Base-by-base conservation (phyloP, 441 rosid species). In the Erodium trifolium region DNA sequence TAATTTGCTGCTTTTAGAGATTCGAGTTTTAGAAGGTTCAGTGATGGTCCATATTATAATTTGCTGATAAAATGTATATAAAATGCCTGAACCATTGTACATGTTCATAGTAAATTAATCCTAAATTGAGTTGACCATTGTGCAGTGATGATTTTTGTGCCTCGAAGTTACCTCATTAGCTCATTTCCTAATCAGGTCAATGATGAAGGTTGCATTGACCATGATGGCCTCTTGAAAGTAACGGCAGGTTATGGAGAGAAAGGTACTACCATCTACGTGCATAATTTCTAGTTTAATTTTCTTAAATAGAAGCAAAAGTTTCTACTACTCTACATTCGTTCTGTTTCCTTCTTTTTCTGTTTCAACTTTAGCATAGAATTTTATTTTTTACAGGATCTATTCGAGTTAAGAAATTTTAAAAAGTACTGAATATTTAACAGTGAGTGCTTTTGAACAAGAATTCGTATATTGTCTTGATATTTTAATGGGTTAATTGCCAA, bases 181-280 rank as follows among this genome's bases (percentile, higher is more conserved):
- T 16, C 18, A 23, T 72, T 45, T 69, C 51, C 47, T 19, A 47
- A 66, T 67, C n/a, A 91, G 97, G 95, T 82, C 72, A 81, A 87
- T 72, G 23, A 67, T 65, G 8, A 39, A 72, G 93, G 97, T 64
- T 86, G 82, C 78, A 64, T 88, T 67, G 87, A 85, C 73, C 88
- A 88, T 6, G 69, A 86, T 66, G 88, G 90, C 49, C 68, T 82
- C 60, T 77, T 91, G 80, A 84, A 79, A 81, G 95, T 91, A 34
- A 81, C 80, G 8, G 79, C 82, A 63, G 80, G 88, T 68, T 86
- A 78, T 78, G 91, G 90, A 67, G 71, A 81, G 73, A 71, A 53
- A 5, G 95, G 97, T 88, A 82, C 39, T 37, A 37, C 51, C 39
- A 34, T 62, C 39, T 71, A 19, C 41, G 14, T 51, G 27, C 70